These are phyloP conservation scores for Leucocoprinus leucothites DNA, from an alignment of 768 basidiomycete genomes.

Conservation along the genomic window DNA sequence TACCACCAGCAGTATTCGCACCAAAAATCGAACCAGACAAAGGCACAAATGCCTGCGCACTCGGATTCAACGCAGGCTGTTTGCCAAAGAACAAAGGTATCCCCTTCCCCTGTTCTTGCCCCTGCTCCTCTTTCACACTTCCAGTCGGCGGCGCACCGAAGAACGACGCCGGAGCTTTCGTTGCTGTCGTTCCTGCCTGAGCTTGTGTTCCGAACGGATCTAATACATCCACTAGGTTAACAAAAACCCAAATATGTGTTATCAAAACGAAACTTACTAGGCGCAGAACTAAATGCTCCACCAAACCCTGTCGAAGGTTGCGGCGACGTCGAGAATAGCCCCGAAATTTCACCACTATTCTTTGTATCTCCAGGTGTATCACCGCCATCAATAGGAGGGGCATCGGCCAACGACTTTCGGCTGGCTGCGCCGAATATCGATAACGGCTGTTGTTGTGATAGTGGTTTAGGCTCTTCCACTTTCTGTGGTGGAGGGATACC, in stretches of 20 bases:
- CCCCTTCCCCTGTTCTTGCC: no score
- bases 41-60: constrained; percentile 23
- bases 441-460: no score
- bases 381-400: background rate
- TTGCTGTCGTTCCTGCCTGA: background rate
- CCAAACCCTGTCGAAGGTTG: background rate
- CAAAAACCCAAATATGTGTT: no score
- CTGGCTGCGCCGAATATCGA: no score
- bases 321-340: no score
- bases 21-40: background rate
- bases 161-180: background rate
- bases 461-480: constrained; percentile 16
- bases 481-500: constrained; percentile 17
- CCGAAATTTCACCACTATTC: no score
- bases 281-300: background rate
- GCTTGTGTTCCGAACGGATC: background rate
- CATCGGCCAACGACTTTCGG: background rate
- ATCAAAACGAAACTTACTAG: constrained; percentile 1
- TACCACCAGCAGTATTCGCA: no score
- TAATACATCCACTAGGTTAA: background rate
- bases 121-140: no score
- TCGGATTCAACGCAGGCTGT: constrained; percentile 18
- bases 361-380: no score
- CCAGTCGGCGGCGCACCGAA: background rate
- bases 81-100: background rate